phyloP scores from a whole-genome alignment of 768 basidiomycete species.

The Lactarius trivialis region DNA sequence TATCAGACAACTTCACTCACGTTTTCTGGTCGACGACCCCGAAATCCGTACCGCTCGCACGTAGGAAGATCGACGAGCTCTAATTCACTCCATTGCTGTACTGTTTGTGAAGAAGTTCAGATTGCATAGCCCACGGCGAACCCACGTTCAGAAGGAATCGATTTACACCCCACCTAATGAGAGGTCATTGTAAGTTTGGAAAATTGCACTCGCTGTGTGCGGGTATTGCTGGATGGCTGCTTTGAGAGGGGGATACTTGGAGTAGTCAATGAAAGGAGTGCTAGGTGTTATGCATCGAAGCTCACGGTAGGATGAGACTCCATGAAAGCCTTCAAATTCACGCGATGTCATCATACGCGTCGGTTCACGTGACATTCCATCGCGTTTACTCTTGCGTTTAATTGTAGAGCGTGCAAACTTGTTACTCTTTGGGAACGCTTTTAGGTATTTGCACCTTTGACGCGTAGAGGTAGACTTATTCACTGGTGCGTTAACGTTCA shows the following conservation, averaged over 20 bases:
- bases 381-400: no score
- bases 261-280: neutral
- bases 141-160: neutral
- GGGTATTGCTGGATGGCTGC: constrained; percentile 7
- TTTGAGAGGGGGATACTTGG: constrained; percentile 12
- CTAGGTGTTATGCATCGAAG: no score
- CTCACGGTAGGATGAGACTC: constrained; percentile 8
- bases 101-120: neutral
- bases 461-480: no score
- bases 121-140: neutral
- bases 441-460: no score
- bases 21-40: constrained; percentile 12
- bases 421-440: no score
- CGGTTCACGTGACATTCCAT: neutral
- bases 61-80: constrained; percentile 16
- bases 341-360: neutral
- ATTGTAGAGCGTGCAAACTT: no score
- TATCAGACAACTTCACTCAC: neutral
- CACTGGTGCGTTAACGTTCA: no score
- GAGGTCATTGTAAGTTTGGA: constrained; percentile 23
- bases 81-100: constrained; percentile 19
- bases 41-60: constrained; percentile 15
- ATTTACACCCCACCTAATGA: constrained; percentile 5
- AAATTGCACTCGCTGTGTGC: constrained; percentile 7
- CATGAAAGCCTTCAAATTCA: no score